phyloP scores from a whole-genome alignment of 1,284 basidiomycete species.

The Melampsora larici-populina region DNA sequence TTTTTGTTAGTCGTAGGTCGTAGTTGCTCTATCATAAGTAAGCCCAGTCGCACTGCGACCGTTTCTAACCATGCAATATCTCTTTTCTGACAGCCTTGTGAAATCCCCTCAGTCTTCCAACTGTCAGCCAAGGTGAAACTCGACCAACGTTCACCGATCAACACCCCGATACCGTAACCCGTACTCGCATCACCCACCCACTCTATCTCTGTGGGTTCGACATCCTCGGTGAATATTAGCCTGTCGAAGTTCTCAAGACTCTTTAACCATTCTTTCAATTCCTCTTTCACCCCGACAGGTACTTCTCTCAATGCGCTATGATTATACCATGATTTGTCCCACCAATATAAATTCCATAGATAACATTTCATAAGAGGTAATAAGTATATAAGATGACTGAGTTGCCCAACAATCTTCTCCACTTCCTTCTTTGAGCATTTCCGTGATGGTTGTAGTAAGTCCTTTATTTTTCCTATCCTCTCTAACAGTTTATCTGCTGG shows the following conservation, averaged over 20 bases:
- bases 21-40: too few relatives aligned
- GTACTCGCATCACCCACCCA: slow-evolving; percentile 9
- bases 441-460: neutral
- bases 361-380: slow-evolving; percentile 8
- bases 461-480: neutral
- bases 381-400: too few relatives aligned
- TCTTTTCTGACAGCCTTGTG: neutral
- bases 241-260: neutral
- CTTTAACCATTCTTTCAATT: neutral
- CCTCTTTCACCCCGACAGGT: neutral
- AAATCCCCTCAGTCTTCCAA: neutral
- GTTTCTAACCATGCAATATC: neutral
- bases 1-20: too few relatives aligned
- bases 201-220: neutral
- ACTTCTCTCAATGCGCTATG: neutral
- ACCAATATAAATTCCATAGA: neutral
- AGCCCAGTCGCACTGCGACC: too few relatives aligned
- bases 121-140: neutral
- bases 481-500: neutral
- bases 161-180: neutral
- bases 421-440: neutral
- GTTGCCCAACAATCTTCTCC: neutral
- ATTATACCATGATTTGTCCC: neutral
- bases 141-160: neutral
- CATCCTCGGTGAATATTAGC: neutral